Percentiles rank a stretch among this genome's conserved stretches.
Conservation (phyloP, 2,329 filamentous ascomycete species). For the Aurifilum marmelostoma region DNA sequence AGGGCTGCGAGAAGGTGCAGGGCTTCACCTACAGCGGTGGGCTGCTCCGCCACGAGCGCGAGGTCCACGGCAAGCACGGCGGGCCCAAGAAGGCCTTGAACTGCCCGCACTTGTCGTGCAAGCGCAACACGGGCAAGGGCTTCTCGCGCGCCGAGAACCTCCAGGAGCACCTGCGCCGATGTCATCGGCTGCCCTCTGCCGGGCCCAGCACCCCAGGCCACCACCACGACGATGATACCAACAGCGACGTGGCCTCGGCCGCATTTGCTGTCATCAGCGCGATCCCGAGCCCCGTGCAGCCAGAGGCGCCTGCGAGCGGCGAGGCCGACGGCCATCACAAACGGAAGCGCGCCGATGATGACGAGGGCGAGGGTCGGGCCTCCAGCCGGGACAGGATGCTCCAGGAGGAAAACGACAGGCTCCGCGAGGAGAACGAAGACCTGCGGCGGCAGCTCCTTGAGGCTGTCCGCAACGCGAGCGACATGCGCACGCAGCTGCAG, state of each 20-base stretch:
- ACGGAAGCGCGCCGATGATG: conserved; percentile 47
- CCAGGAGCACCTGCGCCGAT: conserved; percentile 87
- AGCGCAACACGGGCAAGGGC: conserved; percentile 82
- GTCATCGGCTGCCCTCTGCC: conserved; percentile 57
- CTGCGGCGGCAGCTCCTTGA: conserved; percentile 54
- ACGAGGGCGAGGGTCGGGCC: conserved; percentile 28
- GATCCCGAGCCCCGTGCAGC: conserved; percentile 15
- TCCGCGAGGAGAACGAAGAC: conserved; percentile 67
- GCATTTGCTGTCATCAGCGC: conserved; percentile 24
- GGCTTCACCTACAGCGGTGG: conserved; percentile 96
- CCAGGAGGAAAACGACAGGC: conserved; percentile 67
- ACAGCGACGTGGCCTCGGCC: conserved; percentile 46
- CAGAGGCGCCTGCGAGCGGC: conserved; percentile 8
- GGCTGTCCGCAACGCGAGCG: conserved; percentile 50
- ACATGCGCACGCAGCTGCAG: conserved; percentile 54
- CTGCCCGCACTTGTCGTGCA: conserved; percentile 86
- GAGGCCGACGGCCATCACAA: conserved; percentile 44
- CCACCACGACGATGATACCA: conserved; percentile 45
- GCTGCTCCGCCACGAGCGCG: conserved; percentile 84
- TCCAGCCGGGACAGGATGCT: conserved; percentile 44
- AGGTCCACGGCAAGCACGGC: conserved; percentile 89
- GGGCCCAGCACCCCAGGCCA: conserved; percentile 35
- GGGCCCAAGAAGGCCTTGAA: conserved; percentile 85
- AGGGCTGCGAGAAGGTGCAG: conserved; percentile 87
- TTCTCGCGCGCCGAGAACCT: conserved; percentile 95